Evolutionary conservation across 2,329 filamentous ascomycete species (phyloP).

Genomic region (Graphiopsis chlorocephala): DNA sequence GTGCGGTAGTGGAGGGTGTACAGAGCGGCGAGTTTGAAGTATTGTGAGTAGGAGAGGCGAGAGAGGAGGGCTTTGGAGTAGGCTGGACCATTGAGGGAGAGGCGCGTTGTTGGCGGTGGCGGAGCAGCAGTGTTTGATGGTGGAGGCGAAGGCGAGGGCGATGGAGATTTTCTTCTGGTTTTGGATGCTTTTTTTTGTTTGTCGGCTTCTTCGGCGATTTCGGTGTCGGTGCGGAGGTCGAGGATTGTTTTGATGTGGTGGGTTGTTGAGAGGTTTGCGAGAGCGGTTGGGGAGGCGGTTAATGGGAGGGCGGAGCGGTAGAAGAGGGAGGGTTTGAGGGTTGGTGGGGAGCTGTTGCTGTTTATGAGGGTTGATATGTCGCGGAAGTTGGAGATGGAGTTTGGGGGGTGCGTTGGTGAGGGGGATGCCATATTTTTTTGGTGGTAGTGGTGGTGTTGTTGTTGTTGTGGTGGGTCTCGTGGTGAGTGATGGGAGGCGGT

Average conservation of each 20-base stretch:
- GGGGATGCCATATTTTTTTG: neutral
- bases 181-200: neutral
- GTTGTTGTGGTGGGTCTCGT: neutral
- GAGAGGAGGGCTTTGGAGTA: constrained; percentile 68
- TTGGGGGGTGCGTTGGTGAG: neutral
- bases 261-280: constrained; percentile 55
- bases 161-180: neutral
- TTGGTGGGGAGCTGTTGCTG: constrained; percentile 35
- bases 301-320: constrained; percentile 50
- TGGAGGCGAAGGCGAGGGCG: constrained; percentile 40
- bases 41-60: constrained; percentile 65
- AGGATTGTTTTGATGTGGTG: constrained; percentile 69
- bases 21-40: constrained; percentile 61
- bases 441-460: neutral
- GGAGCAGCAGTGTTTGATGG: constrained; percentile 46
- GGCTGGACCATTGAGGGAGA: constrained; percentile 70
- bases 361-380: constrained; percentile 72
- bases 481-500: neutral
- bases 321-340: constrained; percentile 31
- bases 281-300: constrained; percentile 67
- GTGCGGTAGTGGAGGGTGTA: constrained; percentile 66
- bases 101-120: constrained; percentile 38
- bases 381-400: constrained; percentile 65
- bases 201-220: constrained; percentile 22
- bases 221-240: constrained; percentile 73